Base-by-base conservation (phyloP, 805 yeast species). In the Scheffersomyces stipitis region DNA sequence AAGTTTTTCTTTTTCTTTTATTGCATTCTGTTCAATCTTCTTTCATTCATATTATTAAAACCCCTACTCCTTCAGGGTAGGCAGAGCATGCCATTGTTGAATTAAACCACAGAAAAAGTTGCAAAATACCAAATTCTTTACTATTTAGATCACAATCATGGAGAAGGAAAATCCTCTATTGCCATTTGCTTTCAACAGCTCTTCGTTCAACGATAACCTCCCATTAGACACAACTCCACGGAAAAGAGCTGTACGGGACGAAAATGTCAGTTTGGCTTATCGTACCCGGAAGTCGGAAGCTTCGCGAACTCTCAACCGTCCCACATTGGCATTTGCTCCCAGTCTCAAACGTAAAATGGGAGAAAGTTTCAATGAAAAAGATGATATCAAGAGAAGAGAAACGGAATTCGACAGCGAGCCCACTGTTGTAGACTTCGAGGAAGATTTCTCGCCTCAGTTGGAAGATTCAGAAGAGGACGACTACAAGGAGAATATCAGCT, bases 131-230 rank as follows among this genome's bases (percentile, higher is more conserved):
- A n/a, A n/a, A n/a, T n/a, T n/a, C n/a, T n/a, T n/a, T n/a, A n/a
- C n/a, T n/a, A n/a, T n/a, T n/a, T n/a, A n/a, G n/a, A n/a, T n/a
- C 24, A 12, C 31, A 6, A 20, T 23, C 12, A 53, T 53, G 56
- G 58, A 52, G 37, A 64, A 62, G 37, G 44, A 59, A 28, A 64
- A 60, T 36, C 71, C 69, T 1, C 47, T 76, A 17, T 58, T 74
- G n/a, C 80, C 81, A 4, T 69, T 75, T 58, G 75, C 80, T 3
- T 75, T 59, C 44, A 69, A 64, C 40, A 54, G 62, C 7, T 50
- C 65, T 2, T 40, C 58, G 0, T 51, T 53, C 18, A 66, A 62
- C 26, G 54, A 48, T 12, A 42, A 54, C 15, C 44, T 53, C 9
- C 61, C 69, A 0, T 46, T 73, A 14, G 60, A 64, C 28, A 58